Evolutionary conservation across 1,139 yeast species (phyloP), one percentile per base, ranked within the genome.

Genomic region (Protomyces macrosporus): DNA sequence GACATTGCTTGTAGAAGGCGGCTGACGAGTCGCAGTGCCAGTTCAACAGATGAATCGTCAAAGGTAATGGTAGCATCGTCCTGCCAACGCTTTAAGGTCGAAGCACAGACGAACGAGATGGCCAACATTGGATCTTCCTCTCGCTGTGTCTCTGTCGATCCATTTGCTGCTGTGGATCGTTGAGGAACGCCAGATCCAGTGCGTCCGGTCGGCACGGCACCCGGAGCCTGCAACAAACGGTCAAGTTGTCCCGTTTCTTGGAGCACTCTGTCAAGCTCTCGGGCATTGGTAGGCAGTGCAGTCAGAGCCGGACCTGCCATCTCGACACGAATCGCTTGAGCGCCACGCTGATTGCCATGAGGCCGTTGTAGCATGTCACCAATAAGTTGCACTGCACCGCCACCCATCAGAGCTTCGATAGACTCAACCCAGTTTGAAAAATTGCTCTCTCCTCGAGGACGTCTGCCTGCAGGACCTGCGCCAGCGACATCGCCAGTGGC

Each of bases 51-150:
- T 14, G 75, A 75, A 42, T 77, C 77, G 14, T 79, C 80, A 68
- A 79, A 80, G 68, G 82, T 82, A 74, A 83, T 75, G 45, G 78
- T 76, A 60, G 81, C 76, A 7, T 82, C 78, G 58, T 87, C 90
- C 51, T 75, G 75, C 95, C 96, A 90, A 69, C 96, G 79, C 64
- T 86, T 87, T 10, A 76, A 71, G 0, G 91, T 84, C 0, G 89
- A 81, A 67, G 82, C 82, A 53, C 87, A 76, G 10, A 66, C 68
- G 12, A 74, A 60, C 35, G 66, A 68, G 32, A 70, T 60, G n/a
- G 65, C 57, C 14, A 67, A 54, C 48, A 70, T 62, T 2, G 69
- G 68, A 60, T 70, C 72, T n/a, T 66, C 68, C 23, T 66, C 50
- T n/a, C 34, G 48, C 16, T 35, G 40, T 14, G 42, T 58, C 35